Conservation (phyloP, 2,329 filamentous ascomycete species). For the Graphilbum ipis-grandicollis region DNA sequence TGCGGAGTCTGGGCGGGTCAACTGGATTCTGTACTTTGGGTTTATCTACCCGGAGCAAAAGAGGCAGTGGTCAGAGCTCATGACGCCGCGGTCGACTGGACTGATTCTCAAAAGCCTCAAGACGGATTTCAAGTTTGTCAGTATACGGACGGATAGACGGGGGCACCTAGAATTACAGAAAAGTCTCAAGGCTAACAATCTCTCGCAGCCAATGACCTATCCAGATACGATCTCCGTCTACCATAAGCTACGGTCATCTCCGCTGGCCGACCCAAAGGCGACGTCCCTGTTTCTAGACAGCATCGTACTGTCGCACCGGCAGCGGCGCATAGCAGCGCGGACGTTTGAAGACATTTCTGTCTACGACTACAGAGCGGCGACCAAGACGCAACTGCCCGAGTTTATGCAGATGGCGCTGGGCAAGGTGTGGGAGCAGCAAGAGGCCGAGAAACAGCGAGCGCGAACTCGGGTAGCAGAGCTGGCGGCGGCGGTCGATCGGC, state of each 20-base stretch:
- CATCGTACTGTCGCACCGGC: conserved; percentile 57
- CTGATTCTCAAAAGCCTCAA: conserved; percentile 67
- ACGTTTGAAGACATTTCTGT: conserved; percentile 64
- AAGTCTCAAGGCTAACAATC: too few species aligned
- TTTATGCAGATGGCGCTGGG: conserved; percentile 23
- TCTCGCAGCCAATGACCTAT: conserved; percentile 62
- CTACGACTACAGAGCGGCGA: conserved; percentile 40
- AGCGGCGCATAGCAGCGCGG: conserved; percentile 54
- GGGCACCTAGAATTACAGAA: background rate
- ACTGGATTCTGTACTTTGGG: conserved; percentile 59
- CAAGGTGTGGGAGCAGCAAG: conserved; percentile 26
- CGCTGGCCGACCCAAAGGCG: conserved; percentile 21
- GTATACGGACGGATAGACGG: background rate
- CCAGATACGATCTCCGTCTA: conserved; percentile 72
- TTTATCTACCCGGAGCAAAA: conserved; percentile 42
- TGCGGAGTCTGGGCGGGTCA: conserved; percentile 64
- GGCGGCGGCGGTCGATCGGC: conserved; percentile 33
- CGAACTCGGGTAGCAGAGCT: conserved; percentile 36
- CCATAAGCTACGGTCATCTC: conserved; percentile 50
- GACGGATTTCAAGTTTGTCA: conserved; percentile 74
- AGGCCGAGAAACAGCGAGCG: conserved; percentile 35
- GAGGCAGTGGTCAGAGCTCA: conserved; percentile 49
- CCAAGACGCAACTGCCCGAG: conserved; percentile 19
- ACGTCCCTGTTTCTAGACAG: conserved; percentile 42
- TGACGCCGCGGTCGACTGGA: conserved; percentile 48